These are phyloP conservation scores for Nicotiana sylvestris DNA, from an alignment of 257 asterid species.

Conservation along the genomic window DNA sequence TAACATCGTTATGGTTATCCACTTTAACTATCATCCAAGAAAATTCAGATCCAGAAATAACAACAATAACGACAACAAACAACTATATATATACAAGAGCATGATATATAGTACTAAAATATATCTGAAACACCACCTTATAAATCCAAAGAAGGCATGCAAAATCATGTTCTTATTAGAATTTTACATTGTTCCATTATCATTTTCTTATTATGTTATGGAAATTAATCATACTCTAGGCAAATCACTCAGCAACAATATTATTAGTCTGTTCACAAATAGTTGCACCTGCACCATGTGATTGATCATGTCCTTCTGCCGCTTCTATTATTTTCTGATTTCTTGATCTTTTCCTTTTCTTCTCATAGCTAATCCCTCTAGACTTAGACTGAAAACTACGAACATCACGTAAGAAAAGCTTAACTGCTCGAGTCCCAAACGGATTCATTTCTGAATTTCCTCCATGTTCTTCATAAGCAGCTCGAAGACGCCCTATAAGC, in stretches of 20 bases:
- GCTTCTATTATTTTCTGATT: not conserved
- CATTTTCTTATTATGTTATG: too few relatives aligned
- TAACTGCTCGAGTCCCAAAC: constrained; percentile 25
- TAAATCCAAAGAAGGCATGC: too few relatives aligned
- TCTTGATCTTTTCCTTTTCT: constrained; percentile 32
- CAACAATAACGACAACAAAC: too few relatives aligned
- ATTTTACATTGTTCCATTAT: too few relatives aligned
- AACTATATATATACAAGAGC: too few relatives aligned
- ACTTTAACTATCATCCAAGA: too few relatives aligned
- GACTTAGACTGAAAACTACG: constrained; percentile 42
- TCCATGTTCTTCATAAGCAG: constrained; percentile 39
- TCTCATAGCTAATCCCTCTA: constrained; percentile 39
- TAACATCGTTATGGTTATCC: too few relatives aligned
- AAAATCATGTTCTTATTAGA: too few relatives aligned
- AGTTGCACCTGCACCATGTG: not conserved
- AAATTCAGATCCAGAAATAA: too few relatives aligned
- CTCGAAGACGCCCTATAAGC: constrained; percentile 38
- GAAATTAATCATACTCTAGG: not conserved
- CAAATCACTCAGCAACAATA: not conserved
- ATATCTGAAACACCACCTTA: too few relatives aligned
- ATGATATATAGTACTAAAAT: too few relatives aligned
- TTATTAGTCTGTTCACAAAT: not conserved
- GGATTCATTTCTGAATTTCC: constrained; percentile 36
- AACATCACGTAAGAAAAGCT: constrained; percentile 35
- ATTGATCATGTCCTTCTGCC: not conserved